phyloP scores from a whole-genome alignment of 805 yeast species.

The Suhomyces sp. region DNA sequence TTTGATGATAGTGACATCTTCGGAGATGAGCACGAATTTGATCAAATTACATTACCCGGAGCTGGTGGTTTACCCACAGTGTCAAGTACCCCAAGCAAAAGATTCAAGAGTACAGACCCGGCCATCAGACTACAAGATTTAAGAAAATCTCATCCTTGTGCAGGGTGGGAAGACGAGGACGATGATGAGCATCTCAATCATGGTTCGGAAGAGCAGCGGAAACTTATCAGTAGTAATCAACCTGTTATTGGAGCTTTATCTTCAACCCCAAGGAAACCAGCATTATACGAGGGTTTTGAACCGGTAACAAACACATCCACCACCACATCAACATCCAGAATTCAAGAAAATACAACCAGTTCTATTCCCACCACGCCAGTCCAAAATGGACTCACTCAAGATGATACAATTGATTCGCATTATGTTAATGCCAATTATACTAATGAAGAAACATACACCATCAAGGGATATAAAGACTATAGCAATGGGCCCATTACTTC shows the following conservation, averaged over 20 bases:
- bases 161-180: slow-evolving; percentile 40
- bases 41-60: not conserved
- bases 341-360: not conserved
- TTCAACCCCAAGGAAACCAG: not conserved
- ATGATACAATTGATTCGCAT: not conserved
- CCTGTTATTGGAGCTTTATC: not conserved
- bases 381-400: not conserved
- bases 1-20: slow-evolving; percentile 18
- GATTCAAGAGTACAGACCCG: slow-evolving; percentile 36
- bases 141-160: slow-evolving; percentile 43
- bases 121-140: slow-evolving; percentile 42
- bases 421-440: no score
- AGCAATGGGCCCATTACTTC: slow-evolving; percentile 63
- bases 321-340: not conserved
- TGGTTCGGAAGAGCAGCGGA: slow-evolving; percentile 15
- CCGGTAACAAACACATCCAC: not conserved
- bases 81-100: slow-evolving; percentile 9
- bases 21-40: slow-evolving; percentile 11
- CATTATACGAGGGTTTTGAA: not conserved
- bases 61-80: not conserved
- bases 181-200: slow-evolving; percentile 20
- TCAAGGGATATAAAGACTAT: slow-evolving; percentile 55
- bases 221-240: slow-evolving; percentile 11
- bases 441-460: slow-evolving; percentile 22
- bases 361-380: not conserved